Conservation (phyloP, 106 monocot genomes). For the Platanthera zijinensis region DNA sequence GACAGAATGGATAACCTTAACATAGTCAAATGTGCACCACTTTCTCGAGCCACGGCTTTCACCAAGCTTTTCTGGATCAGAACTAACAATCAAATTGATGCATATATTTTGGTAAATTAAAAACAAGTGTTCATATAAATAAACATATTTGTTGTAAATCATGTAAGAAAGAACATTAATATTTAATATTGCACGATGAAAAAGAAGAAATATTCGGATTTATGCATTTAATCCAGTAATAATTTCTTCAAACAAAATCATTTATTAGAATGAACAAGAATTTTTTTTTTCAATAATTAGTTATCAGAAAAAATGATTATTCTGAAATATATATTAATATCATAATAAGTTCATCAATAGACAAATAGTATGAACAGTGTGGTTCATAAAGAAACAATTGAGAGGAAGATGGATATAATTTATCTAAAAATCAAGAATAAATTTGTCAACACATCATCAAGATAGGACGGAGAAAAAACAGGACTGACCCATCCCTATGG, state of each 20-base stretch:
- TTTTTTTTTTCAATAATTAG: not conserved
- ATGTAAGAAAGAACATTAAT: not conserved
- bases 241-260: not conserved
- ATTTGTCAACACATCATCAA: not conserved
- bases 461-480: no score
- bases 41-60: constrained; percentile 75
- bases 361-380: not conserved
- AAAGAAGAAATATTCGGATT: not conserved
- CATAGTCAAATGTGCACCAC: constrained; percentile 72
- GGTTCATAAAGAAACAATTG: not conserved
- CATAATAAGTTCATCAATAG: not conserved
- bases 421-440: not conserved
- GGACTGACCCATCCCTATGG: no score
- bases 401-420: not conserved
- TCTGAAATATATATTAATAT: not conserved
- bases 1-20: constrained; percentile 48
- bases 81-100: constrained; percentile 1
- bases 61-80: constrained; percentile 75
- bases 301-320: not conserved
- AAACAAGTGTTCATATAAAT: not conserved
- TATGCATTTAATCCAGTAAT: not conserved
- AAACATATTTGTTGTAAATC: not conserved
- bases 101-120: not conserved
- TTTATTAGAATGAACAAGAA: not conserved
- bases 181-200: not conserved